Conservation (phyloP, 192 early-diverging fungal species). For the Podila clonocystis region DNA sequence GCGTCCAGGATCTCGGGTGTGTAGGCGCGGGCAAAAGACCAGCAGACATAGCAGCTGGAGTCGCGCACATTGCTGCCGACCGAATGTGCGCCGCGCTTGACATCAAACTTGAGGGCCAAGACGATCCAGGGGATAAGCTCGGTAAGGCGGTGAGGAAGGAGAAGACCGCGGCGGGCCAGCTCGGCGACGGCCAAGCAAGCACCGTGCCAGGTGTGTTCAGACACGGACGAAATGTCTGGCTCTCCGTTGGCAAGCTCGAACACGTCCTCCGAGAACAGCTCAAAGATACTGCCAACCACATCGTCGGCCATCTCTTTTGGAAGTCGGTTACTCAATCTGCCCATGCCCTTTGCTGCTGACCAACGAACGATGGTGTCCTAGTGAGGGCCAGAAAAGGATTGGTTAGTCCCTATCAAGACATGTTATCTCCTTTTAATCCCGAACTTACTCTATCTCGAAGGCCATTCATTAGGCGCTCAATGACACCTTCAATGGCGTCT, state of each 20-base stretch:
- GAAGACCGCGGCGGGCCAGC: conserved; percentile 84
- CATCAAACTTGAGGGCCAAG: conserved; percentile 89
- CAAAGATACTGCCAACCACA: conserved; percentile 81
- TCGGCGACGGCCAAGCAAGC: conserved; percentile 92
- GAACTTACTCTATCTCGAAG: conserved; percentile 78
- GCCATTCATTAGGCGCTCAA: conserved; percentile 85
- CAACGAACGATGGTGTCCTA: conserved; percentile 95
- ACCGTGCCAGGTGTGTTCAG: conserved; percentile 96
- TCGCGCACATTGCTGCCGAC: conserved; percentile 95
- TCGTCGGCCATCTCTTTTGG: conserved; percentile 84
- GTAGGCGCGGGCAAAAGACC: conserved; percentile 96
- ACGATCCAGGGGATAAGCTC: conserved; percentile 86
- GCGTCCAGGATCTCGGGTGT: conserved; percentile 73
- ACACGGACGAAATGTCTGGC: conserved; percentile 78
- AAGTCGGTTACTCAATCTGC: conserved; percentile 84
- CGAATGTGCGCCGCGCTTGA: conserved; percentile 88
- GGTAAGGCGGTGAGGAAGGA: conserved; percentile 76
- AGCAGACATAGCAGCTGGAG: conserved; percentile 96
- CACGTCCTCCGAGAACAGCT: conserved; percentile 86
- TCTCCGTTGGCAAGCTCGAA: conserved; percentile 53
- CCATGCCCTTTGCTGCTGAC: conserved; percentile 97
- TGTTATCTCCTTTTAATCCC: too few relatives aligned
- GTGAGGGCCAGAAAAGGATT: conserved; percentile 2
- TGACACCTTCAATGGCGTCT: conserved; percentile 81
- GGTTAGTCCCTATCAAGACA: background rate